Evolutionary conservation across 305 asterid species (phyloP).

Genomic region (Ajuga reptans): DNA sequence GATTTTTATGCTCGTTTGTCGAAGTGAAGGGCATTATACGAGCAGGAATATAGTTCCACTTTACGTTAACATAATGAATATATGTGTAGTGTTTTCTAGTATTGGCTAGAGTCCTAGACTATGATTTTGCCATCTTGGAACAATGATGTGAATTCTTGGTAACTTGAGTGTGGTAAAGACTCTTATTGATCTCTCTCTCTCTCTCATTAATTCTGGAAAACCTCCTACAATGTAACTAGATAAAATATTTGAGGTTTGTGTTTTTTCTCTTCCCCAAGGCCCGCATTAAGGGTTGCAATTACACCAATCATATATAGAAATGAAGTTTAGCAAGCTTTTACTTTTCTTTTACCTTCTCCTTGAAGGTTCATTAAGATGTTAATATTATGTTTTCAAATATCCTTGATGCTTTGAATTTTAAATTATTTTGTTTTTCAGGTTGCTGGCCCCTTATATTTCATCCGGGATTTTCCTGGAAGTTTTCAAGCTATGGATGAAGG

Average conservation of each 20-base stretch:
- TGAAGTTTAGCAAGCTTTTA: neutral
- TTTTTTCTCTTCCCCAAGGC: neutral
- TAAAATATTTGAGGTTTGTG: neutral
- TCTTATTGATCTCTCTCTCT: neutral
- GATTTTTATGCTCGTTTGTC: neutral
- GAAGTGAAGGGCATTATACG: neutral
- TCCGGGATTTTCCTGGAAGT: constrained; percentile 57
- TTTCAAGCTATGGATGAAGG: constrained; percentile 70
- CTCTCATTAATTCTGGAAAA: neutral
- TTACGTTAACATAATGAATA: neutral
- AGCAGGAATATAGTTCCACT: neutral
- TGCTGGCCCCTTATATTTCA: constrained; percentile 76
- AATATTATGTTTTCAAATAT: neutral
- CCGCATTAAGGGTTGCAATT: neutral
- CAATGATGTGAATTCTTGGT: neutral
- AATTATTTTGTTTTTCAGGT: constrained; percentile 32
- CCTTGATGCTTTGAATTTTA: neutral
- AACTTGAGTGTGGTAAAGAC: neutral
- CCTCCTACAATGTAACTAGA: neutral
- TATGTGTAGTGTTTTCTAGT: neutral
- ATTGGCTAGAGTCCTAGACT: no score
- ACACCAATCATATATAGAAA: neutral
- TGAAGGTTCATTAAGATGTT: neutral
- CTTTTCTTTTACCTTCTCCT: neutral
- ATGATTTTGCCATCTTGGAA: neutral